Evolutionary conservation across 441 rosid genomes (phyloP), one percentile per base, ranked within the genome.

Genomic region (Aquilaria agallochum): DNA sequence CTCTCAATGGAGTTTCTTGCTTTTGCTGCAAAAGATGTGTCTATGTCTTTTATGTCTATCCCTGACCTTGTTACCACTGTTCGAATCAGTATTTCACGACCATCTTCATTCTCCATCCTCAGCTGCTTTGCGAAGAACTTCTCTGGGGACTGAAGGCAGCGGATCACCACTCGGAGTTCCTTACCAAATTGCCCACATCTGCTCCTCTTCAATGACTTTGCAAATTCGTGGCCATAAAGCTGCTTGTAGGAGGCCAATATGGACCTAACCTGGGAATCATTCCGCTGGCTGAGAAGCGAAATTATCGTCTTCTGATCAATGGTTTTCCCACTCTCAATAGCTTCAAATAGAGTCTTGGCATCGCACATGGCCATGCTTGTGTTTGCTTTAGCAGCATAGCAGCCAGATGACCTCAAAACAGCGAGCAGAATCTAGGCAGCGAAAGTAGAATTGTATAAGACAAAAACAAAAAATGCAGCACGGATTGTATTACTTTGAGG

Each of bases 341-440:
- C 67, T 61, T 61, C 65, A 8, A 32, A 61, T 12, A 61, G 65
- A 51, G 65, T 51, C 60, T 64, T 64, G 9, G 60, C 60, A 34
- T 63, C 60, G 53, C 67, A 63, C 67, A 54, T 63, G 15, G 67
- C 60, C 34, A 63, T 7, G 67, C 67, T 63, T 45, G 47, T 47
- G 53, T 63, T 59, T 3, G 54, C 67, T 63, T 55, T 63, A 10
- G 53, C 14, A 46, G 32, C 46, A 36, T 60, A 50, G 30, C 34
- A 27, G 32, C 56, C 55, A 11, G 53, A 54, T 2, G 67, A 63
- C 31, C 30, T 63, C 54, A 44, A 36, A 45, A 63, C 59, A 14
- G 67, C 60, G 46, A 63, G 13, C 60, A 55, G 47, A 55, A 63
- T 55, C 67, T 63, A 46, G 15, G 33, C 31, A 56, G 14, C 4